Conservation (phyloP, 148 eudicot genomes). For the Nepenthes gracilis region DNA sequence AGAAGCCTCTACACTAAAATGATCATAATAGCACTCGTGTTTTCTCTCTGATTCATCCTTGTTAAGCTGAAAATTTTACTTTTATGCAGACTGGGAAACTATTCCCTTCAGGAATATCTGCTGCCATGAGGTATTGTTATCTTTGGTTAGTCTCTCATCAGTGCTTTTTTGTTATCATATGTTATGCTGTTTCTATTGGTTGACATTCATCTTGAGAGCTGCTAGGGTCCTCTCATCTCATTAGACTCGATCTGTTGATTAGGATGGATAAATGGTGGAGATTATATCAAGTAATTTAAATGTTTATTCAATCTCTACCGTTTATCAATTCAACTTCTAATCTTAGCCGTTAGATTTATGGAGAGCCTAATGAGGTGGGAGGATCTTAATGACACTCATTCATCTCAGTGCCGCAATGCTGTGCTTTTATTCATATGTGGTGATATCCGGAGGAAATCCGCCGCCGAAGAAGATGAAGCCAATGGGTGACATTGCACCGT, state of each 20-base stretch:
- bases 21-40: background rate
- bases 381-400: background rate
- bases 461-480: constrained; percentile 75
- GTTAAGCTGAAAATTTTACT: background rate
- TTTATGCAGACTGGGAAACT: constrained; percentile 56
- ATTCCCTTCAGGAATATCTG: constrained; percentile 55
- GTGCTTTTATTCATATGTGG: constrained; percentile 74
- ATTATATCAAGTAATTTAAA: too few species aligned
- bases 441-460: constrained; percentile 88
- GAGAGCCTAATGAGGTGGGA: background rate
- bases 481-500: constrained; percentile 29
- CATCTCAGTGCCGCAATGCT: constrained; percentile 73
- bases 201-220: too few species aligned
- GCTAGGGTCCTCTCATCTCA: too few species aligned
- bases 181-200: too few species aligned
- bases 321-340: too few species aligned
- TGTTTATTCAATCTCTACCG: too few species aligned
- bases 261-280: too few species aligned
- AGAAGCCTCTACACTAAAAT: too few species aligned
- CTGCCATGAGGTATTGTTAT: constrained; percentile 48
- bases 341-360: background rate
- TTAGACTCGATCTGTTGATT: too few species aligned
- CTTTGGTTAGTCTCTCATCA: background rate
- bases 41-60: background rate
- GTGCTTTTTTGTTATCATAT: too few species aligned